Evolutionary conservation across 2,329 filamentous ascomycete genomes (phyloP), one percentile per base, ranked within the genome.

Genomic region (Trichophyton mentagrophytes): DNA sequence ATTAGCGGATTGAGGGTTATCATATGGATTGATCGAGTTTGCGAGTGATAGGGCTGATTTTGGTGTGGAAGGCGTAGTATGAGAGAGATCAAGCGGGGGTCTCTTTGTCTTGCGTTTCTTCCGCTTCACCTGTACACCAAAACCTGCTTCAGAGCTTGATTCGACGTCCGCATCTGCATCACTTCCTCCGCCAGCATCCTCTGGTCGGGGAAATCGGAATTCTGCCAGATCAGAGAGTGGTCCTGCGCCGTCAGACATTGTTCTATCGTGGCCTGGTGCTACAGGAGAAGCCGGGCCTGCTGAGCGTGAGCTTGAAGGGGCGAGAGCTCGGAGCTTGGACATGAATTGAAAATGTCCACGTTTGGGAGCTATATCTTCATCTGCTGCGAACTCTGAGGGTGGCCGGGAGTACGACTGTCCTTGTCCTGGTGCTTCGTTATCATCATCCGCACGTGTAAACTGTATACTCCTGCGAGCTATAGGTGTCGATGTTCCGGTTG

Each of bases 121-220:
- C 73, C 82, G 88, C 36, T 78, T 78, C 64, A 80, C 82, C 1
- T 30, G 73, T 68, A 59, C 78, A 76, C 13, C 75, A 70, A n/a
- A 73, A 68, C 80, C 80, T 69, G 96, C 91, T 59, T 90, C 89
- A 0, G 85, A 88, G 51, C 90, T 95, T 70, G 93, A 89, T 70
- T 95, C 91, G 1, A 86, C 89, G 71, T 93, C 89, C 0, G 87
- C 85, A 68, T 88, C 86, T 13, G 79, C 84, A 71, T 91, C 89
- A 70, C 85, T 88, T 20, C 83, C 84, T 30, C 22, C 49, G 30
- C 49, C 49, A 61, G 80, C 79, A 65, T 82, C 81, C 47, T 76
- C 73, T 60, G 84, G 71, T 20, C 80, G 77, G 8, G 81, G 81
- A 64, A 83, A 77, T 61, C 78, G 76, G 55, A 78, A 75, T 33